These are phyloP conservation scores for Tripterygium wilfordii DNA, from an alignment of 177 flowering plant genomes.

Conservation along the genomic window DNA sequence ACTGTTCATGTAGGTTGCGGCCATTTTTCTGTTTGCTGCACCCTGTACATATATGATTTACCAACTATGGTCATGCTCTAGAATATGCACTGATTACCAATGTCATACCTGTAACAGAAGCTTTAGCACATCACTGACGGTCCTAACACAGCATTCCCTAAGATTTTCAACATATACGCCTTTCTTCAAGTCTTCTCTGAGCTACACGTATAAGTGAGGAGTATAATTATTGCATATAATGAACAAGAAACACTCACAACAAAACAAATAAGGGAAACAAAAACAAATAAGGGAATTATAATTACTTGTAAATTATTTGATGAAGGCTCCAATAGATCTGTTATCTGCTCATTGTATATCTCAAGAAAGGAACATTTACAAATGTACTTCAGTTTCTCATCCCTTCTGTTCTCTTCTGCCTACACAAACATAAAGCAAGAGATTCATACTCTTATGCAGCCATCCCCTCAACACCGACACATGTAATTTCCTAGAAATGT, in stretches of 20 bases:
- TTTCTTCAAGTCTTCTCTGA: conserved; percentile 79
- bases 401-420: conserved; percentile 72
- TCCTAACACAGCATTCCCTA: conserved; percentile 49
- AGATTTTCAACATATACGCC: conserved; percentile 91
- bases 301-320: conserved; percentile 79
- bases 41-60: conserved; percentile 38
- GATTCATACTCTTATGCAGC: too few relatives aligned
- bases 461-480: too few relatives aligned
- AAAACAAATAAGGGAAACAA: too few relatives aligned
- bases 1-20: conserved; percentile 83
- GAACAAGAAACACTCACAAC: too few relatives aligned
- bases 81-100: neutral
- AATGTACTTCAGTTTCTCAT: conserved; percentile 62
- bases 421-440: conserved; percentile 20
- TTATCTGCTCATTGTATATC: conserved; percentile 94
- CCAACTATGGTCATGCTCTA: neutral
- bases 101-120: conserved; percentile 57
- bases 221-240: too few relatives aligned
- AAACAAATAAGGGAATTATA: too few relatives aligned
- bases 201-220: too few relatives aligned
- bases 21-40: conserved; percentile 80
- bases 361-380: conserved; percentile 94
- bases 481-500: too few relatives aligned
- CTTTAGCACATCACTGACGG: conserved; percentile 58
- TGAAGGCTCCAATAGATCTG: conserved; percentile 87